A percentile compares a stretch with the other conserved stretches of the same genome.
phyloP scores from a whole-genome alignment of 1,139 yeast species.

The Meyerozyma smithsonii region DNA sequence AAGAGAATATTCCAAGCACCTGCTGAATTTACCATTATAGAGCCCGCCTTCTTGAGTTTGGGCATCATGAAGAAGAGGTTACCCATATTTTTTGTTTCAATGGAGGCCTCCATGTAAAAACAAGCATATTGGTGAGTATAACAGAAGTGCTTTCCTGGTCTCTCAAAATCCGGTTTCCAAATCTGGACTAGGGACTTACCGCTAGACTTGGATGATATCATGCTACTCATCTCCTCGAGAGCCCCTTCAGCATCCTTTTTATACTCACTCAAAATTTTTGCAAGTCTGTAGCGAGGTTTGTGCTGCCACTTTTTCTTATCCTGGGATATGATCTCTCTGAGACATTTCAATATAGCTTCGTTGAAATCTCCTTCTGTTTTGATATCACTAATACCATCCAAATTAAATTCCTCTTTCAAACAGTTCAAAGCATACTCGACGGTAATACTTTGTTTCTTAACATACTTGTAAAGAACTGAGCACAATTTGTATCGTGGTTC shows the following conservation, averaged over 20 bases:
- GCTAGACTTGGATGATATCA: constrained; percentile 63
- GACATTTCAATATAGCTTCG: constrained; percentile 20
- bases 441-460: constrained; percentile 28
- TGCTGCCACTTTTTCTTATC: constrained; percentile 95
- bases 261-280: constrained; percentile 55
- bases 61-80: constrained; percentile 58
- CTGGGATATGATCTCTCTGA: constrained; percentile 37
- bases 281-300: constrained; percentile 71
- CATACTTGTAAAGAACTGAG: constrained; percentile 55
- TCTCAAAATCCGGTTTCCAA: constrained; percentile 90
- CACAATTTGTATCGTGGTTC: constrained; percentile 74
- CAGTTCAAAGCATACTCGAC: constrained; percentile 31
- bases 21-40: constrained; percentile 63
- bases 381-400: constrained; percentile 11
- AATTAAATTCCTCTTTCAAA: constrained; percentile 30
- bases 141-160: constrained; percentile 89
- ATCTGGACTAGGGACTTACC: constrained; percentile 74
- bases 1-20: constrained; percentile 64
- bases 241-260: constrained; percentile 52
- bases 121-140: constrained; percentile 68
- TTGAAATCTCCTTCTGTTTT: constrained; percentile 23
- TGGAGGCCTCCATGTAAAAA: constrained; percentile 57
- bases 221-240: constrained; percentile 53
- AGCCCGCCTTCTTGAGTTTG: constrained; percentile 68
- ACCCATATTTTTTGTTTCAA: constrained; percentile 51